Base-by-base conservation (phyloP, 805 yeast genomes). In the Tetrapisispora iriomotensis region DNA sequence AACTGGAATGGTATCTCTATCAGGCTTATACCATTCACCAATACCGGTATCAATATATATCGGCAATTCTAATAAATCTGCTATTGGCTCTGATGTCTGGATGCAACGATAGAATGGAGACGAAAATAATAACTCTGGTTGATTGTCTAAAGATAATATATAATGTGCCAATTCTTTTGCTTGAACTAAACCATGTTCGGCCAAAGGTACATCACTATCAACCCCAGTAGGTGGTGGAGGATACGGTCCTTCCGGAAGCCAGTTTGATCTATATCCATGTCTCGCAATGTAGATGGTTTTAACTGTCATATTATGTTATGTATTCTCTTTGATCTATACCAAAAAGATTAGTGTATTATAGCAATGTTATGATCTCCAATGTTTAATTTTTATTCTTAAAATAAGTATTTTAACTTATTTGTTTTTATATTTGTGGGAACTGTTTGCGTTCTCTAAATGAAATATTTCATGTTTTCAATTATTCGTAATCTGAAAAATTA, bases 81-180 rank as follows among this genome's bases (percentile, higher is more conserved):
- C 77, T 12, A 79, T 68, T 2, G 95, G 94, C 9, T 70, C 61
- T 7, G 81, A 70, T 0, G 97, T 88, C 53, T 92, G 85, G 6
- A 87, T 65, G 58, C 97, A 92, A 42, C 97, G 67, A 57, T 84
- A 87, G 58, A 87, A 88, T 0, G 97, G 97, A 14, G 94, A 81
- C 0, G 82, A 62, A 45, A 86, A 71, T 9, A 92, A 71, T 42
- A 81, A 61, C 44, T 82, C 78, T 2, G 95, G 94, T 40, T 70
- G 71, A 4, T 81, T 79, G 6, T 60, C 56, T 12, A 62, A 53
- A 0, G 74, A 66, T 14, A 72, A 48, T 14, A 88, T 52, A 53
- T 70, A 80, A 20, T 64, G 70, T 0, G 83, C 87, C 45, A 92
- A 63, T 53, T 92, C 92, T 29, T 72, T 67, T 0, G 97, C 94